Evolutionary conservation across 1,284 basidiomycete genomes (phyloP).

Genomic region (Quambalaria eucalypti): DNA sequence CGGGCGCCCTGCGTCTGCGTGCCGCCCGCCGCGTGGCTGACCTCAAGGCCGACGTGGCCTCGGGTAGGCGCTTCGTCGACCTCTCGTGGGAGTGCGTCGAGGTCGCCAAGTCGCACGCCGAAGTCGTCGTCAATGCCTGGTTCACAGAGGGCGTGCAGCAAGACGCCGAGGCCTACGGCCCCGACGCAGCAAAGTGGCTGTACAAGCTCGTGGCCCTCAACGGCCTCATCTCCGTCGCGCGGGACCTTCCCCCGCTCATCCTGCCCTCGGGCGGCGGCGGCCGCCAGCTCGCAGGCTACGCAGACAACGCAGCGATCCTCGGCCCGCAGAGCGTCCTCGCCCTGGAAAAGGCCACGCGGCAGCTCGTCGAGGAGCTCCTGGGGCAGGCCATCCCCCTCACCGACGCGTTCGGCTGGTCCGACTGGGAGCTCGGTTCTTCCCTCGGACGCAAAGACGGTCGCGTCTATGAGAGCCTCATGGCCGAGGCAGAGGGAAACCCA

Average conservation of each 20-base stretch:
- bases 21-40: conserved; percentile 31
- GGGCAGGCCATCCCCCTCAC: conserved; percentile 63
- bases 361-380: conserved; percentile 54
- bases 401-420: conserved; percentile 66
- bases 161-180: conserved; percentile 18
- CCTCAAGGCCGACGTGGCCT: conserved; percentile 27
- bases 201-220: conserved; percentile 29
- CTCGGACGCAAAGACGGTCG: conserved; percentile 59
- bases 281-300: conserved; percentile 58
- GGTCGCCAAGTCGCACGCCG: conserved; percentile 32
- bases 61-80: conserved; percentile 25
- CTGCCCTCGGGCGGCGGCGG: conserved; percentile 55
- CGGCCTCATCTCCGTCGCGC: conserved; percentile 22
- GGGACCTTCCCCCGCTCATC: conserved; percentile 49
- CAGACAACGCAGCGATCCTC: conserved; percentile 51
- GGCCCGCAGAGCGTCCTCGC: conserved; percentile 52
- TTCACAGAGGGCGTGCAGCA: conserved; percentile 30
- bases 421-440: conserved; percentile 62
- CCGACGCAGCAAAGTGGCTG: conserved; percentile 19
- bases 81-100: conserved; percentile 36
- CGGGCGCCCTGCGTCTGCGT: conserved; percentile 29
- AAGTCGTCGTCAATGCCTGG: conserved; percentile 37
- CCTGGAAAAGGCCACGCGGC: conserved; percentile 56
- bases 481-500: conserved; percentile 59
- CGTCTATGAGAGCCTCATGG: conserved; percentile 63